Evolutionary conservation across 1,284 basidiomycete species (phyloP).

Genomic region (Ceratobasidium sp.): DNA sequence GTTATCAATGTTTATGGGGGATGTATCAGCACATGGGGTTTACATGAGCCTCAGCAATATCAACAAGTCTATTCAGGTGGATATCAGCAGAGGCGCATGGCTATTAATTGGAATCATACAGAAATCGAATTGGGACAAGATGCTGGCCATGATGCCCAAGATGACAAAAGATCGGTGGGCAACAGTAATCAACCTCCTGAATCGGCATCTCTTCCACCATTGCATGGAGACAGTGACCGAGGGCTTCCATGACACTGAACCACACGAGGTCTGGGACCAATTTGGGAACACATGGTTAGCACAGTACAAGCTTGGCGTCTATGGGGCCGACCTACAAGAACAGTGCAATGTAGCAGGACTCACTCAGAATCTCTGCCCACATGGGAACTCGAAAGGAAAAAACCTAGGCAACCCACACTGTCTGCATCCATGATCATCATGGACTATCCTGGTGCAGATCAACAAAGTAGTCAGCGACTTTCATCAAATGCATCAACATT

Average conservation of each 20-base stretch:
- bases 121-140: conserved; percentile 10
- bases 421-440: background rate
- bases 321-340: background rate
- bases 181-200: background rate
- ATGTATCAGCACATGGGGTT: background rate
- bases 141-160: background rate
- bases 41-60: conserved; percentile 14
- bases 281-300: background rate
- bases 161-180: background rate
- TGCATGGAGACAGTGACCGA: conserved; percentile 1
- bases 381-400: background rate
- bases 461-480: background rate
- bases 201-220: conserved; percentile 2
- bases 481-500: background rate
- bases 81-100: conserved; percentile 9
- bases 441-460: background rate
- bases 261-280: no score
- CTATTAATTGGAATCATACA: background rate
- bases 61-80: background rate
- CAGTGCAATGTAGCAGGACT: background rate
- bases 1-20: background rate
- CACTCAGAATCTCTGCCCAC: background rate
- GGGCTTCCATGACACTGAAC: no score
- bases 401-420: background rate
- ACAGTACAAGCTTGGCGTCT: background rate